These are phyloP conservation scores for Micractinium conductrix DNA, from an alignment of 139 green algal species.

Conservation along the genomic window DNA sequence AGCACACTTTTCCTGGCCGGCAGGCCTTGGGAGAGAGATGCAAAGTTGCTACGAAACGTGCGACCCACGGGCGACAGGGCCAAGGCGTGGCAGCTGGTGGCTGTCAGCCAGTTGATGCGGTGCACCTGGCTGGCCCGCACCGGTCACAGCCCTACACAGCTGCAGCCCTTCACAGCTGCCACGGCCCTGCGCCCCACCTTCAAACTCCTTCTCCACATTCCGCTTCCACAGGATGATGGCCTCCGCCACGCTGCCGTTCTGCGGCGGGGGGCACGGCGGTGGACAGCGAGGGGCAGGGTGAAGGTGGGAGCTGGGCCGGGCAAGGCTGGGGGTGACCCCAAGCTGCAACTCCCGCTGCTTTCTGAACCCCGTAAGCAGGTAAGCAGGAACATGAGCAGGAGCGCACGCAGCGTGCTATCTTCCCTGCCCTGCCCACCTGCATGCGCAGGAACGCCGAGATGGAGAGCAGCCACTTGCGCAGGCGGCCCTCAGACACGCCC, in stretches of 20 bases:
- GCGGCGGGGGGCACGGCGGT: conserved; percentile 20
- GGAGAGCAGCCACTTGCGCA: conserved; percentile 96
- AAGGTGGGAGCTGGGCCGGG: background rate
- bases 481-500: conserved; percentile 78
- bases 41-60: no score
- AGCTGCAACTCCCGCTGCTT: no score
- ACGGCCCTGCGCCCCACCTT: no score
- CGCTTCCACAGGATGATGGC: conserved; percentile 86
- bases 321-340: background rate
- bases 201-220: conserved; percentile 84
- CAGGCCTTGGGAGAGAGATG: background rate
- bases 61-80: no score
- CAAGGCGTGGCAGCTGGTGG: no score
- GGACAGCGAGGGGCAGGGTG: background rate
- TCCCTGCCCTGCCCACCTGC: conserved; percentile 11
- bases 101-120: no score
- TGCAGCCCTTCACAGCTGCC: no score
- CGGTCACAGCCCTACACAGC: no score
- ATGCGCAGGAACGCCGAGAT: conserved; percentile 85
- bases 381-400: no score
- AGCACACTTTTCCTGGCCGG: background rate
- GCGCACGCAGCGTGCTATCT: no score
- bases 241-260: conserved; percentile 83
- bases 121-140: no score
- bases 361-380: no score